These are phyloP conservation scores for Botrytis hyacinthi DNA, from an alignment of 2,329 filamentous ascomycete genomes.

Conservation along the genomic window DNA sequence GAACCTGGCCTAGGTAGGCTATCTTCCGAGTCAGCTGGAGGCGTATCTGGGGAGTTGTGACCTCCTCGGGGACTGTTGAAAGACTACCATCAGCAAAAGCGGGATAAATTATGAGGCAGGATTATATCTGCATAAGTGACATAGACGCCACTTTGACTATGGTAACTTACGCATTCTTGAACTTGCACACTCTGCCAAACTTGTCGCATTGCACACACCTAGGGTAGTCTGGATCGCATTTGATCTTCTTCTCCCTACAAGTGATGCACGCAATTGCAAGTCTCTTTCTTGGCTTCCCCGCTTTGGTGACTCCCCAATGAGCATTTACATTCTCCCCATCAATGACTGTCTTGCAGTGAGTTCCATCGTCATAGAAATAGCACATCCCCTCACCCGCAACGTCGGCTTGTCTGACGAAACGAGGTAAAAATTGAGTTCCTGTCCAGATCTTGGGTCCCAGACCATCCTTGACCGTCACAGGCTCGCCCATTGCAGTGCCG, in stretches of 20 bases:
- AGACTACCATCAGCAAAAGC: conserved; percentile 41
- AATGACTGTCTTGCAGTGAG: conserved; percentile 77
- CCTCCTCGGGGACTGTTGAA: conserved; percentile 38
- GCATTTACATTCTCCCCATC: conserved; percentile 86
- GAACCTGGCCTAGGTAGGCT: conserved; percentile 32
- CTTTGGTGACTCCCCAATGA: conserved; percentile 91
- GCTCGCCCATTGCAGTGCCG: conserved; percentile 31
- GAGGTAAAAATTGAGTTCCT: conserved; percentile 64
- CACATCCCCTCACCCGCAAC: conserved; percentile 77
- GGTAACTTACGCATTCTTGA: conserved; percentile 74
- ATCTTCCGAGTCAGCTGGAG: conserved; percentile 38
- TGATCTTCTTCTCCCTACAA: conserved; percentile 96
- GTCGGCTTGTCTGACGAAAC: conserved; percentile 61
- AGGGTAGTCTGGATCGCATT: conserved; percentile 84
- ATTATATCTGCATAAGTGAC: background rate
- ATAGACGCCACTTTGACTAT: background rate
- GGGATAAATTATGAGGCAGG: background rate
- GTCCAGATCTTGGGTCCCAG: conserved; percentile 69
- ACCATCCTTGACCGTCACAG: conserved; percentile 51
- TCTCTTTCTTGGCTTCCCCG: conserved; percentile 87
- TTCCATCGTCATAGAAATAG: conserved; percentile 84
- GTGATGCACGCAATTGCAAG: conserved; percentile 90
- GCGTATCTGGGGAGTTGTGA: conserved; percentile 39
- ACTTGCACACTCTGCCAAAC: conserved; percentile 80
- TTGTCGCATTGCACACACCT: conserved; percentile 92